Conservation (phyloP, 805 yeast genomes). For the Cyberlindnera sargentensis region DNA sequence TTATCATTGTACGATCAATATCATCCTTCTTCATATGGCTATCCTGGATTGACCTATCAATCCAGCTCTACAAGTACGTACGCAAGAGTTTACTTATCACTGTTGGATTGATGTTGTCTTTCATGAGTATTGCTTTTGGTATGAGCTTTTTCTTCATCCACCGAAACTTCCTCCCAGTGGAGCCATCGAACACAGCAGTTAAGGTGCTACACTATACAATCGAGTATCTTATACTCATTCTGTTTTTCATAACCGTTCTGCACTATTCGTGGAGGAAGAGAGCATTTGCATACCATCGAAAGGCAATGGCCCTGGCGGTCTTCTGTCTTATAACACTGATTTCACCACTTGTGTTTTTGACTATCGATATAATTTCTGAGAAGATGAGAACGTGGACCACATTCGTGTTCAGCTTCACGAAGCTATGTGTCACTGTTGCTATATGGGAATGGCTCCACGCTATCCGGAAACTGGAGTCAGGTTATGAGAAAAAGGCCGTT, state of each 20-base stretch:
- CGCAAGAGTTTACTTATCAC: conserved; percentile 25
- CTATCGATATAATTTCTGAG: conserved; percentile 30
- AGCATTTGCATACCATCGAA: conserved; percentile 38
- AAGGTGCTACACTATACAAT: conserved; percentile 25
- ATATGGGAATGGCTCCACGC: conserved; percentile 65
- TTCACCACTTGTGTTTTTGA: conserved; percentile 30
- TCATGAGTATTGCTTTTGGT: conserved; percentile 23
- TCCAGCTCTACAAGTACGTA: conserved; percentile 29
- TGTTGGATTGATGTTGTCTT: conserved; percentile 27
- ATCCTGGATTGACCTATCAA: conserved; percentile 49
- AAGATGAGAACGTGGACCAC: conserved; percentile 46
- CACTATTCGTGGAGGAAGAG: conserved; percentile 32
- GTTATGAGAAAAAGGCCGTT: conserved; percentile 47
- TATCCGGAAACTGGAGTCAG: conserved; percentile 42
- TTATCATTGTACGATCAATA: conserved; percentile 34
- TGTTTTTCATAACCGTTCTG: conserved; percentile 29
- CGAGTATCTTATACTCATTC: conserved; percentile 25
- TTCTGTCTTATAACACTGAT: conserved; percentile 34
- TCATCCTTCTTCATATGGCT: conserved; percentile 38
- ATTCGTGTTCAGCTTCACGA: conserved; percentile 37
- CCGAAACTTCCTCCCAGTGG: conserved; percentile 2
- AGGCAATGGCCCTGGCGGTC: conserved; percentile 41
- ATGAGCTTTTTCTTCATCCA: conserved; percentile 15
- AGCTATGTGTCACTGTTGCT: conserved; percentile 43
- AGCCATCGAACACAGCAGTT: conserved; percentile 8